phyloP scores from a whole-genome alignment of 805 yeast species.

The Metschnikowia baotianmanensis region DNA sequence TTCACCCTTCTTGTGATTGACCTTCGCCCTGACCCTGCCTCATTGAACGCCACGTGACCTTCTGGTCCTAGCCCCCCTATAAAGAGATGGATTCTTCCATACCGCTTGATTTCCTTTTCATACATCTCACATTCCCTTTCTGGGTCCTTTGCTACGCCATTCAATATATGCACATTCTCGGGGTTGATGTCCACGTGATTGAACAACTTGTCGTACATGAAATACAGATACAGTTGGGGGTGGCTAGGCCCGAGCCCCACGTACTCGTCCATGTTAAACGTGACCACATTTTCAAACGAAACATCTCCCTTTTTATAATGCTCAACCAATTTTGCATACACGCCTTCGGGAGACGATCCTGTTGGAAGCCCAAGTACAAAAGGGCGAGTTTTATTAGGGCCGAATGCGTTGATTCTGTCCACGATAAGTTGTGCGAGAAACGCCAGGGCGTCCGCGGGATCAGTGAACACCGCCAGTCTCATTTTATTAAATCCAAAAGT shows the following conservation, averaged over 20 bases:
- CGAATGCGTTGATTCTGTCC: conserved; percentile 40
- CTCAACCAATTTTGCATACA: conserved; percentile 45
- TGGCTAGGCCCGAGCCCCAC: conserved; percentile 46
- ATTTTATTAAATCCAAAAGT: conserved; percentile 1
- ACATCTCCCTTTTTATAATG: conserved; percentile 43
- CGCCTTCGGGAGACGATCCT: conserved; percentile 59
- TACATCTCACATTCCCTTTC: conserved; percentile 47
- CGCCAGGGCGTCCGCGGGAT: conserved; percentile 40
- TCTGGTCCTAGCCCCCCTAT: conserved; percentile 61
- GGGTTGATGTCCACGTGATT: conserved; percentile 53
- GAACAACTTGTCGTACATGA: conserved; percentile 56
- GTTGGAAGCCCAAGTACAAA: conserved; percentile 60
- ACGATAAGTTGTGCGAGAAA: conserved; percentile 48
- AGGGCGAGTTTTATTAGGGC: conserved; percentile 45
- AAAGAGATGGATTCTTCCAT: conserved; percentile 52
- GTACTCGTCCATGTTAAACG: conserved; percentile 65
- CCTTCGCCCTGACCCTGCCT: conserved; percentile 48
- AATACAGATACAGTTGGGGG: conserved; percentile 54
- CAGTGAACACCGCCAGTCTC: conserved; percentile 28
- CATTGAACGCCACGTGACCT: conserved; percentile 62
- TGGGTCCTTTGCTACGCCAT: conserved; percentile 48
- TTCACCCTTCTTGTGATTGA: conserved; percentile 46
- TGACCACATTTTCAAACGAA: conserved; percentile 50
- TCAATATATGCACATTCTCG: conserved; percentile 51
- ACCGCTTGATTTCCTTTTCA: conserved; percentile 46